Evolutionary conservation across 2,329 filamentous ascomycete species (phyloP), one percentile per base, ranked within the genome.

Genomic region (Dendrostoma leiphaemia): DNA sequence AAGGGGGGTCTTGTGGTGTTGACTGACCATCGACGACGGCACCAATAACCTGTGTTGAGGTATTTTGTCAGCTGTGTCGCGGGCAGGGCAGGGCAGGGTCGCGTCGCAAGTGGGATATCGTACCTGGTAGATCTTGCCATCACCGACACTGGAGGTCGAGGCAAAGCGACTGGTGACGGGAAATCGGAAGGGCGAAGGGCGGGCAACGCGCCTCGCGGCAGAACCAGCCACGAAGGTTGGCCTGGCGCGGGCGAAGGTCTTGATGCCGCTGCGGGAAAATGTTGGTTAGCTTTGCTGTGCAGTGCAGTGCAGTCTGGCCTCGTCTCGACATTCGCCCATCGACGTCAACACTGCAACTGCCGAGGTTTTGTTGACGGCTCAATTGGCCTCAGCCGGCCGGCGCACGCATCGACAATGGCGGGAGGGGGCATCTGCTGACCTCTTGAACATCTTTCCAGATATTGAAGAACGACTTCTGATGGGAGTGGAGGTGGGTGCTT

Each of bases 21-120:
- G 67, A 83, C 89, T 81, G 82, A 96, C 91, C 91, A 81, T 97
- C 94, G 69, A 97, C 94, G 74, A 97, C 92, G 81, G 94, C 93
- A 89, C 94, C 92, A 80, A 97, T 97, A 77, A 97, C 92, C 81
- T 91, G 79, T 73, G 79, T 73, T 84, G 79, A 71, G 85, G 80
- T 76, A 82, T 86, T 71, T 86, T 86, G 73, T 75, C 67, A 74
- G 69, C 64, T 56, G 57, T 47, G 50, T 41, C 48, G 50, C 51
- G 26, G 41, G 40, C 15, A 41, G 38, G 28, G 29, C 31, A 49
- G 26, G 41, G 40, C 15, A 41, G 38, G 28, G 29, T 37, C 38
- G 54, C 54, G 45, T 50, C 38, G 54, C 46, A 43, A 29, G 40
- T 19, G 21, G 32, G 41, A 44, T 15, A 26, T 29, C 79, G 74